phyloP scores from a whole-genome alignment of 805 yeast species.

The Ogataea parapolymorpha region DNA sequence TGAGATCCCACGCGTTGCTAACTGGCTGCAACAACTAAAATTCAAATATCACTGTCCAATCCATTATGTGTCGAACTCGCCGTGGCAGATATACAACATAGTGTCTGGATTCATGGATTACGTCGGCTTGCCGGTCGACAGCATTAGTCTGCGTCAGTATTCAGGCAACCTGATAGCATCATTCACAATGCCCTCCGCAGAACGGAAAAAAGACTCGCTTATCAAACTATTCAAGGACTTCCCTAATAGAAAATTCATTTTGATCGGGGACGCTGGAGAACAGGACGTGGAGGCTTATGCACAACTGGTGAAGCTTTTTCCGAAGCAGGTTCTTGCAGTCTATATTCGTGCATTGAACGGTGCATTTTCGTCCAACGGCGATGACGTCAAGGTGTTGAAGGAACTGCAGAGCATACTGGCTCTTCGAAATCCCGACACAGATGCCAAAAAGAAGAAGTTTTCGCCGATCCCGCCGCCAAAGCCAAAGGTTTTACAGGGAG shows the following conservation, averaged over 20 bases:
- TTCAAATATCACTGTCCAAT: constrained; percentile 46
- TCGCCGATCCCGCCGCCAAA: constrained; percentile 48
- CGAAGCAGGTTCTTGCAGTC: constrained; percentile 66
- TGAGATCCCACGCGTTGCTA: constrained; percentile 68
- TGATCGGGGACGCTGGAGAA: constrained; percentile 96
- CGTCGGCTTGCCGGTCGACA: constrained; percentile 68
- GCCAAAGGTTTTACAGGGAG: constrained; percentile 40
- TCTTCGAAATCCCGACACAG: not conserved
- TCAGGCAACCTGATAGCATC: constrained; percentile 78
- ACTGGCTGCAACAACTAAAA: constrained; percentile 61
- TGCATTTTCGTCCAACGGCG: constrained; percentile 55
- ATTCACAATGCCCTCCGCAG: constrained; percentile 81
- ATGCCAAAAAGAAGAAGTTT: constrained; percentile 9
- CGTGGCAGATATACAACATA: constrained; percentile 78
- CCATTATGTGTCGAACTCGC: constrained; percentile 94
- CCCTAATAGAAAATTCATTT: constrained; percentile 70
- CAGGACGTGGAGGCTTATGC: constrained; percentile 90
- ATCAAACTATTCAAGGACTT: constrained; percentile 65
- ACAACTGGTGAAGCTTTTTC: constrained; percentile 58
- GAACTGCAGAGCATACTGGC: constrained; percentile 22
- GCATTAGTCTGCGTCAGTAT: constrained; percentile 85
- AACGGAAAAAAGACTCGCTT: constrained; percentile 69
- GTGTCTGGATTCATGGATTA: constrained; percentile 53
- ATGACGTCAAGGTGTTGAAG: constrained; percentile 33
- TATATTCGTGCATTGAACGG: constrained; percentile 74